Evolutionary conservation across 768 basidiomycete species (phyloP).

Genomic region (Trametes maxima): DNA sequence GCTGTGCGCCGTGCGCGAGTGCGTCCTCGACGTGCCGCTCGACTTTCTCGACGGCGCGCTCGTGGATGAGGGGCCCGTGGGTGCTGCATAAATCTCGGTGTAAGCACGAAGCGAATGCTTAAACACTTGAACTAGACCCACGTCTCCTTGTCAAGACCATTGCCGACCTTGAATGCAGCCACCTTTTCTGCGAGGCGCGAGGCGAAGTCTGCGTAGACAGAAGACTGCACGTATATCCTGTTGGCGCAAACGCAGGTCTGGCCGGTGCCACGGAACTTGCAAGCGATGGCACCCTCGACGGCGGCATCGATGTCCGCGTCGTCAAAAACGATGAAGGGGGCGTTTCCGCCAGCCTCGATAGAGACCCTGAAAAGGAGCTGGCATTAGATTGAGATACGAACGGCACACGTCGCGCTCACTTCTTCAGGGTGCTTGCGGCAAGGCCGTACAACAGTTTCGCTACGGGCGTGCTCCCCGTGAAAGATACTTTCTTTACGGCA

Average conservation of each 20-base stretch:
- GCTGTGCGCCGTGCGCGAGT: slow-evolving; percentile 77
- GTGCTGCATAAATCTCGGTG: slow-evolving; percentile 51
- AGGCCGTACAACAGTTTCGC: slow-evolving; percentile 76
- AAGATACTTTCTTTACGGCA: slow-evolving; percentile 83
- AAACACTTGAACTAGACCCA: slow-evolving; percentile 40
- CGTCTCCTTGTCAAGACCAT: slow-evolving; percentile 80
- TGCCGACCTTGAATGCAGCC: slow-evolving; percentile 83
- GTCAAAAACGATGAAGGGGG: slow-evolving; percentile 96
- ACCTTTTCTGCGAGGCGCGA: slow-evolving; percentile 83
- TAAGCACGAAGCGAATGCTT: background rate
- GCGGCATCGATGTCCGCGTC: slow-evolving; percentile 94
- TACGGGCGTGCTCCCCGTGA: slow-evolving; percentile 86
- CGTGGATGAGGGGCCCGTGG: slow-evolving; percentile 94
- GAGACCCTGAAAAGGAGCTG: slow-evolving; percentile 48
- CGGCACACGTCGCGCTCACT: slow-evolving; percentile 48
- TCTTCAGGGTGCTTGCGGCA: slow-evolving; percentile 79
- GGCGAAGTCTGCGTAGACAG: slow-evolving; percentile 91
- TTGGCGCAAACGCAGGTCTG: slow-evolving; percentile 92
- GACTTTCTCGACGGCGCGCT: slow-evolving; percentile 84
- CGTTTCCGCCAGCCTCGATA: slow-evolving; percentile 91
- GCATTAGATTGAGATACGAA: background rate
- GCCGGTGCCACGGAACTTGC: slow-evolving; percentile 80
- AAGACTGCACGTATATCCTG: slow-evolving; percentile 89
- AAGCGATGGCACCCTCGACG: slow-evolving; percentile 79
- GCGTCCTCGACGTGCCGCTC: slow-evolving; percentile 87